A percentile compares a stretch with the other conserved stretches of the same genome.
phyloP scores from a whole-genome alignment of 2,329 filamentous ascomycete genomes.

The Bertia moriformis region DNA sequence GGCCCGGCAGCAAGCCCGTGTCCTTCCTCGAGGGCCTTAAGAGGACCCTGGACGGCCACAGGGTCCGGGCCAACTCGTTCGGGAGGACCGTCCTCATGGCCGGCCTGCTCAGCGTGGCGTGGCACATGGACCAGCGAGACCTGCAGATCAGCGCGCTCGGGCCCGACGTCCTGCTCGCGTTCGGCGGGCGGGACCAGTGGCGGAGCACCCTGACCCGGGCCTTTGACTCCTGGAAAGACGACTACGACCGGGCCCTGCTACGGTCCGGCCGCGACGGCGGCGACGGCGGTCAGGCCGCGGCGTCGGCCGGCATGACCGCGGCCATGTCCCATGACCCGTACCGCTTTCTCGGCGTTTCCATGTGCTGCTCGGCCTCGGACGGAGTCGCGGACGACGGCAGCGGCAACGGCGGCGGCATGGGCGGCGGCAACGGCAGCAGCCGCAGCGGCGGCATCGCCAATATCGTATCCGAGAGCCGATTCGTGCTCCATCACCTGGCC shows the following conservation, averaged over 20 bases:
- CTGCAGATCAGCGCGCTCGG: slow-evolving; percentile 78
- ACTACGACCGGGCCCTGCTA: slow-evolving; percentile 74
- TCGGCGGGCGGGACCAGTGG: slow-evolving; percentile 86
- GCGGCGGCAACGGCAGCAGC: too few relatives aligned
- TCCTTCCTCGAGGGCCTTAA: slow-evolving; percentile 87
- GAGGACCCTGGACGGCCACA: slow-evolving; percentile 70
- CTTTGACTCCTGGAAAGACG: slow-evolving; percentile 84
- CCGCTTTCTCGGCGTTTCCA: not conserved
- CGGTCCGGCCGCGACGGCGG: too few relatives aligned
- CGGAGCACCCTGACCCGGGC: slow-evolving; percentile 69
- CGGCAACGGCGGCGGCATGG: too few relatives aligned
- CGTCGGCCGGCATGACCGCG: too few relatives aligned
- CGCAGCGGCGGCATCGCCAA: too few relatives aligned
- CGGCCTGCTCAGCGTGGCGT: slow-evolving; percentile 80
- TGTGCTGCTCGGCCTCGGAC: not conserved
- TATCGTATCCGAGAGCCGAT: slow-evolving; percentile 70
- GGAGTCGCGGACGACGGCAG: too few relatives aligned
- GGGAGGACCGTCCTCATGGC: slow-evolving; percentile 89
- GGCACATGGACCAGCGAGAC: slow-evolving; percentile 95
- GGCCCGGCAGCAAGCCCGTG: slow-evolving; percentile 58
- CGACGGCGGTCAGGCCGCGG: too few relatives aligned
- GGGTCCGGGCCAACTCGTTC: slow-evolving; percentile 82
- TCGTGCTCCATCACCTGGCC: slow-evolving; percentile 79
- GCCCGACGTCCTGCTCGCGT: slow-evolving; percentile 48
- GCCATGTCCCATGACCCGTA: slow-evolving; percentile 13